phyloP scores from a whole-genome alignment of 2,329 filamentous ascomycete species.

The Neophaeococcomyces aloes region DNA sequence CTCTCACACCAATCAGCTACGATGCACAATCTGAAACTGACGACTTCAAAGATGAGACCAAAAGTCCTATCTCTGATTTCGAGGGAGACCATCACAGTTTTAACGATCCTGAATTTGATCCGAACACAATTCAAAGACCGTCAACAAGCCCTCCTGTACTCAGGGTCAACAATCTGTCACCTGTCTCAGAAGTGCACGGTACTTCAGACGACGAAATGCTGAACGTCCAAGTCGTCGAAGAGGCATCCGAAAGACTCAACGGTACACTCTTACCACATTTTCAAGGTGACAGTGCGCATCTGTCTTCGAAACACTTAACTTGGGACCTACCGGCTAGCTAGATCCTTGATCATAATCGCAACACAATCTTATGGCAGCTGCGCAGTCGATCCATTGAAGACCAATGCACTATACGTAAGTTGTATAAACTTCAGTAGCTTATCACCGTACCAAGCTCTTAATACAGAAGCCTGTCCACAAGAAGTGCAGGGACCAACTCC shows the following conservation, averaged over 20 bases:
- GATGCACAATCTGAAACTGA: conserved; percentile 15
- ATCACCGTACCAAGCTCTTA: too few species aligned
- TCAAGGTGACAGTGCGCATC: conserved; percentile 13
- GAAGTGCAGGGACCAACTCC: too few species aligned
- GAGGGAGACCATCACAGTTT: conserved; percentile 3
- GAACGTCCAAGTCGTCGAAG: conserved; percentile 8
- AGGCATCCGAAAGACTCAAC: background rate
- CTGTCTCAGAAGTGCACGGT: background rate
- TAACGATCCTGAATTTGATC: conserved; percentile 20
- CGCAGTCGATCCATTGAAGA: too few species aligned
- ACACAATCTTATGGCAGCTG: too few species aligned
- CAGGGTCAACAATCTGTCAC: conserved; percentile 8
- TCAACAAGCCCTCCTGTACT: conserved; percentile 19
- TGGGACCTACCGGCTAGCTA: conserved; percentile 18
- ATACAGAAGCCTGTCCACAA: too few species aligned
- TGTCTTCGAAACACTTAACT: conserved; percentile 16
- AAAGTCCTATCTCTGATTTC: background rate
- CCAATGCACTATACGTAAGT: too few species aligned
- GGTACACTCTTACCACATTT: conserved; percentile 8
- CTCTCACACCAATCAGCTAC: conserved; percentile 19
- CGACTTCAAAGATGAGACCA: conserved; percentile 4
- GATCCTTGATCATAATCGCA: background rate
- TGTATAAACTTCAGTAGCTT: too few species aligned
- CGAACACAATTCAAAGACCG: conserved; percentile 19
- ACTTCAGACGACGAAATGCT: conserved; percentile 10